Conservation (phyloP, 2,329 filamentous ascomycete species). For the Pseudogymnoascus destructans region DNA sequence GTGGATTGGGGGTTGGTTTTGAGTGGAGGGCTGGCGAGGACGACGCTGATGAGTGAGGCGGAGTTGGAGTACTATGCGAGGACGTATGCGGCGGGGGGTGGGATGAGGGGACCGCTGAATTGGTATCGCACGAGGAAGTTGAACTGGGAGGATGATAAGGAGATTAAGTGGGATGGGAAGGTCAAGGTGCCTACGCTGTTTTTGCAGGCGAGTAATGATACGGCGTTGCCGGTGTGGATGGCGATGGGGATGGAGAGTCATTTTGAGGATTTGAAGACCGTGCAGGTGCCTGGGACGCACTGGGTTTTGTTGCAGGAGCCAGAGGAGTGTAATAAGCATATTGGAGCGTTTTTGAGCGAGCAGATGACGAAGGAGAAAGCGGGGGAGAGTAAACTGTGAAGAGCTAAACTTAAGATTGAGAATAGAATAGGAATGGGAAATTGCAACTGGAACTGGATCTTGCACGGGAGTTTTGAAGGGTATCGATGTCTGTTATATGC, state of each 20-base stretch:
- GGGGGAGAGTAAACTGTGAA: background rate
- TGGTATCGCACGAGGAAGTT: constrained; percentile 70
- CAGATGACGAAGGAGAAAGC: background rate
- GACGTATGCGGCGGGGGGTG: constrained; percentile 30
- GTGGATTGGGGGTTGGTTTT: constrained; percentile 28
- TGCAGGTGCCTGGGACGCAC: constrained; percentile 58
- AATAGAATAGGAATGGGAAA: background rate
- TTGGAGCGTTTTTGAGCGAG: constrained; percentile 27
- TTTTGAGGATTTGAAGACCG: constrained; percentile 48
- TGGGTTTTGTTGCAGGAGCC: constrained; percentile 73
- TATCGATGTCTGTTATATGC: background rate
- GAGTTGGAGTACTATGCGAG: constrained; percentile 67
- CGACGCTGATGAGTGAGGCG: constrained; percentile 48
- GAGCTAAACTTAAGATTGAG: background rate
- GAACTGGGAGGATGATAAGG: constrained; percentile 65
- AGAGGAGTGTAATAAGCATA: constrained; percentile 52
- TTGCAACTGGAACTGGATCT: background rate
- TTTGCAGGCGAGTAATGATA: constrained; percentile 58
- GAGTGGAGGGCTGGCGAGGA: constrained; percentile 47
- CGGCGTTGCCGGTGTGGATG: constrained; percentile 59
- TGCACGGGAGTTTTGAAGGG: background rate
- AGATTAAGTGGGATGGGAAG: constrained; percentile 39
- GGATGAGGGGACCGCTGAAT: constrained; percentile 67
- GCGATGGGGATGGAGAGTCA: constrained; percentile 55
- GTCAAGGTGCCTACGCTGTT: constrained; percentile 58